Percentiles rank a stretch among this genome's conserved stretches.
Conservation (phyloP, 140 eudicot genomes). For the Stevia rebaudiana region DNA sequence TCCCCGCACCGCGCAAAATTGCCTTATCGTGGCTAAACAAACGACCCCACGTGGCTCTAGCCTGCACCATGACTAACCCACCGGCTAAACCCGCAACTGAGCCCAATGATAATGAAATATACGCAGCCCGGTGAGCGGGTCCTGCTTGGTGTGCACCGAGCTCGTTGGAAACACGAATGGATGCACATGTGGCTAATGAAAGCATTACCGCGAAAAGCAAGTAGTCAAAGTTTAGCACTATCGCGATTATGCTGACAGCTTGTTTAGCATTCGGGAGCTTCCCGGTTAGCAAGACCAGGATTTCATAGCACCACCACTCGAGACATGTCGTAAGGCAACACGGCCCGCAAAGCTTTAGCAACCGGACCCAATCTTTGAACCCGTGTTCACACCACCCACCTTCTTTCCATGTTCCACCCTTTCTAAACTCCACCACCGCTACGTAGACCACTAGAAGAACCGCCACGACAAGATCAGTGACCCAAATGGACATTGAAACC, state of each 20-base stretch:
- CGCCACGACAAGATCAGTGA: slow-evolving; percentile 56
- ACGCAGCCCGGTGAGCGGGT: slow-evolving; percentile 48
- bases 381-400: slow-evolving; percentile 82
- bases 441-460: slow-evolving; percentile 39
- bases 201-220: slow-evolving; percentile 74
- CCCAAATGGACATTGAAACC: slow-evolving; percentile 72
- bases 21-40: slow-evolving; percentile 63
- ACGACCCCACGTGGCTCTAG: slow-evolving; percentile 63
- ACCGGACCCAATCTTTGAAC: slow-evolving; percentile 44
- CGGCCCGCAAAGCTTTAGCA: slow-evolving; percentile 59
- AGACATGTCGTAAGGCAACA: slow-evolving; percentile 86
- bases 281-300: slow-evolving; percentile 60
- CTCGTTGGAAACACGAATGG: slow-evolving; percentile 77
- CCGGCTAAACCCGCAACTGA: slow-evolving; percentile 52
- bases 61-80: slow-evolving; percentile 44
- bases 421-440: slow-evolving; percentile 32
- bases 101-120: slow-evolving; percentile 35
- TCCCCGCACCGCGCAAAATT: slow-evolving; percentile 42
- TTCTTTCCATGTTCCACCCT: slow-evolving; percentile 58
- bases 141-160: slow-evolving; percentile 58
- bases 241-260: slow-evolving; percentile 62
- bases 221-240: slow-evolving; percentile 79
- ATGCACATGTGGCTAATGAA: slow-evolving; percentile 69
- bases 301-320: slow-evolving; percentile 95
- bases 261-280: slow-evolving; percentile 67